Evolutionary conservation across 1,284 basidiomycete species (phyloP), one percentile per base, ranked within the genome.

Genomic region (Apiotrichum akiyoshidainum): DNA sequence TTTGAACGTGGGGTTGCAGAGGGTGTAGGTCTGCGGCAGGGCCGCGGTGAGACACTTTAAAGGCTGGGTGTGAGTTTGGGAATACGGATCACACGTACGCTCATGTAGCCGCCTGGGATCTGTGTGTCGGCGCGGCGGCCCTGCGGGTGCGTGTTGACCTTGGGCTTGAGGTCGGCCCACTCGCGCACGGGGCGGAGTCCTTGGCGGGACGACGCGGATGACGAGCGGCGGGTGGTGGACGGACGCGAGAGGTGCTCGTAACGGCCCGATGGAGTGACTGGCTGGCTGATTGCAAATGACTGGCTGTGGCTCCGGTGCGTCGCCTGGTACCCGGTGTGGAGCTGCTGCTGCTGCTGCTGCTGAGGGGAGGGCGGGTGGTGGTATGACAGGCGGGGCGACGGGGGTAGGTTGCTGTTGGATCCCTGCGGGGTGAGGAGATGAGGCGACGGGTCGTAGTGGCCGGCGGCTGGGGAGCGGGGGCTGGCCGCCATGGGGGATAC

Each of bases 1-100:
- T 72, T 87, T 85, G 82, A 95, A 97, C 62, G 85, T 81, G 8
- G 92, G 89, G 75, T 96, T 95, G 82, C 92, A 93, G 59, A 93
- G 88, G 68, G 85, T 87, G 80, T 89, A 97, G 14, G 92, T 95
- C 65, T 93, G 88, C 48, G 90, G 81, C 52, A 96, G 86, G 65
- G 88, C 84, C 11, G 87, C 87, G 2, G 93, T 96, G 51, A 97
- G 79, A 72, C 92, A 90, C 70, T 89, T 86, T 63, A 96, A 80
- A 31, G 93, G 91, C 90, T 91, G 65, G 47, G 53, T 48, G 56
- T 64, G 37, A 63, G 51, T 37, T 13, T 10, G 22, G n/a, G 13
- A 47, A 19, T 21, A 45, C 22, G 13, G 34, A 31, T n/a, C 16
- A 16, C 42, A 71, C 76, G 70, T 52, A 78, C 76, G 57, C 74